Evolutionary conservation across 2,329 filamentous ascomycete genomes (phyloP).

Genomic region (Septoria petroselini): DNA sequence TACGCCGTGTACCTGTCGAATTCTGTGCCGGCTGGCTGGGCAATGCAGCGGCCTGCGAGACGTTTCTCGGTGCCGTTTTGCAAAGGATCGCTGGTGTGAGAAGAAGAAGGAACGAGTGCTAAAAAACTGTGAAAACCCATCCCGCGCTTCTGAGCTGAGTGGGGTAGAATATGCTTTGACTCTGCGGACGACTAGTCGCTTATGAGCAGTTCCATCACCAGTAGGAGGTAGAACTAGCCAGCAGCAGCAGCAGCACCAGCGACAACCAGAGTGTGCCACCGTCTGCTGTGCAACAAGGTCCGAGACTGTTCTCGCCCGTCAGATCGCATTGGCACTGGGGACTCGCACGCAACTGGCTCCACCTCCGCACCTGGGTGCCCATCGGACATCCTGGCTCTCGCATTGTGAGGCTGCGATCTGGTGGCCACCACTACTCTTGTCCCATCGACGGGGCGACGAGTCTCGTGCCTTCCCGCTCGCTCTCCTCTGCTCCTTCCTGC

Average conservation of each 20-base stretch:
- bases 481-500: not conserved
- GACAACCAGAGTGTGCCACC: not conserved
- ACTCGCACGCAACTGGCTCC: not conserved
- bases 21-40: not conserved
- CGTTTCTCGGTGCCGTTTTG: not conserved
- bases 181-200: not conserved
- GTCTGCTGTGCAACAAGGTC: not conserved
- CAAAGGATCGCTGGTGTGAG: not conserved
- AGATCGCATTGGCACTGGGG: not conserved
- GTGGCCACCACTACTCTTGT: not conserved
- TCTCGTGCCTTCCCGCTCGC: not conserved
- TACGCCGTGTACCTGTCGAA: not conserved
- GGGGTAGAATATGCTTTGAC: not conserved
- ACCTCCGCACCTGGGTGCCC: not conserved
- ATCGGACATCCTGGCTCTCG: not conserved
- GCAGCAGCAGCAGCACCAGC: not conserved
- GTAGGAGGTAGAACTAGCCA: no score
- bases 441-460: not conserved
- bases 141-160: not conserved
- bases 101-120: no score
- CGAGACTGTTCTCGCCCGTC: not conserved
- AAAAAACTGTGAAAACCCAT: not conserved
- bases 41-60: not conserved
- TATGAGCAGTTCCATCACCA: no score
- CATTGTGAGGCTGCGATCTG: slow-evolving; percentile 1